Evolutionary conservation across 352 stramenopile species (phyloP).

Genomic region (Lagenidium sp.): DNA sequence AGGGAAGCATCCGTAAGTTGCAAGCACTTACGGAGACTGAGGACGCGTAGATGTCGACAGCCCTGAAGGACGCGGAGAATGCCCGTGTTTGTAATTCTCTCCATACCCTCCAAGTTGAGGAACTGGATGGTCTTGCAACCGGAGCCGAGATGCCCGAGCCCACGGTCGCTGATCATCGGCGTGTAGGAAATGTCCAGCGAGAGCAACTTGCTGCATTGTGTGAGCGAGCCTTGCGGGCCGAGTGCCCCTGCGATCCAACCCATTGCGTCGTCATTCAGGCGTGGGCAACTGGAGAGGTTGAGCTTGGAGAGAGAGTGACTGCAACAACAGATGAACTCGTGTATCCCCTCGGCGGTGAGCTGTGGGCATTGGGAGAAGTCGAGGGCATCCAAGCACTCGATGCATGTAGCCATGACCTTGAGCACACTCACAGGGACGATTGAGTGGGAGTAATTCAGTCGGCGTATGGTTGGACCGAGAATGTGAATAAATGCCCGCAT

Average conservation of each 20-base stretch:
- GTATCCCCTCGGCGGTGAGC: conserved; percentile 44
- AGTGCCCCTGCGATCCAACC: conserved; percentile 60
- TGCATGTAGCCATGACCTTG: conserved; percentile 62
- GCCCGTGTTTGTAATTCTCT: conserved; percentile 38
- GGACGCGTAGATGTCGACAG: conserved; percentile 40
- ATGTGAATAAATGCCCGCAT: conserved; percentile 61
- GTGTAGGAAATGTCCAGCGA: conserved; percentile 69
- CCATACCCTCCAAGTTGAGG: conserved; percentile 61
- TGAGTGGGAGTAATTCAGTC: conserved; percentile 42
- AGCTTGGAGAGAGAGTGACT: conserved; percentile 38
- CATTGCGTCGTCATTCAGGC: conserved; percentile 62
- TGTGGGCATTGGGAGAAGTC: conserved; percentile 51
- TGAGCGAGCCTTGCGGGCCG: conserved; percentile 51
- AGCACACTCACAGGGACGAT: conserved; percentile 40
- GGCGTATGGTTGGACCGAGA: conserved; percentile 31
- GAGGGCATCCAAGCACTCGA: conserved; percentile 40
- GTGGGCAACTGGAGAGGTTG: conserved; percentile 45
- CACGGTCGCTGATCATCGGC: conserved; percentile 42
- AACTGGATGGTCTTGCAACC: conserved; percentile 59
- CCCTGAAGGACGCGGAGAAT: conserved; percentile 34
- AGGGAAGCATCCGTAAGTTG: conserved; percentile 49
- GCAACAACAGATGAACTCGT: conserved; percentile 68
- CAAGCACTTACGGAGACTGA: conserved; percentile 51
- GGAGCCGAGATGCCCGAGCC: conserved; percentile 30
- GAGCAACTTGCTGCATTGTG: conserved; percentile 42